Base-by-base conservation (phyloP, 116 monocot species). In the Phalaenopsis hybrid region DNA sequence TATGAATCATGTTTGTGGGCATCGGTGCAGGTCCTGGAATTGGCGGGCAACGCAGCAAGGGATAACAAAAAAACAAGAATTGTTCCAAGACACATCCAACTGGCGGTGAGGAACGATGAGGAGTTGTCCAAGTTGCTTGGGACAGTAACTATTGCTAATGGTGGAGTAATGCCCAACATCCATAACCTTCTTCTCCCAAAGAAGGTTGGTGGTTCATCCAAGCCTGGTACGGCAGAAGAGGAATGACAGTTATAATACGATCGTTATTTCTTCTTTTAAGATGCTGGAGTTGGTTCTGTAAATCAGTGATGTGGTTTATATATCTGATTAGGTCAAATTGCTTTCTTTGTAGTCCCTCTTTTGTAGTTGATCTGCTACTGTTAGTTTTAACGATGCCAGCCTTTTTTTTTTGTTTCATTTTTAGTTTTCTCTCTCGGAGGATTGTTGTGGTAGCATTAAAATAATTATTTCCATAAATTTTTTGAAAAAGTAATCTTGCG, bases 101-200 rank as follows among this genome's bases (percentile, higher is more conserved):
- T 80, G 4, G 80, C 80, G 20, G 80, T 69, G 45, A 80, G 80
- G 21, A 80, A 80, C 15, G 80, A 80, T 49, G 80, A 80, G 49
- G 80, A 80, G 46, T 46, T 80, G 2, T 80, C 80, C 0, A 80
- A 69, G 45, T 68, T 80, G 0, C n/a, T 80, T 28, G 80, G 80
- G 8, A 80, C 80, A 1, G 80, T 80, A 1, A 80, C 67, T 7
- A 80, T 80, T 18, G 67, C 80, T 10, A 80, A 80, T 80, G 80
- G 80, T 16, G 80, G 80, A n/a, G 80, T 80, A 21, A 69, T 80
- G 69, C 80, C 80, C 21, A 80, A 67, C 44, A 80, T 80, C 44
- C 80, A 80, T 65, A 80, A 80, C 11, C 79, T 79, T 5, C 44
- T 79, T n/a, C 79, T 79, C 13, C 65, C 79, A 0, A 79, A 79